Base-by-base conservation (phyloP, 2,329 filamentous ascomycete genomes). In the Colletotrichum somersetense region DNA sequence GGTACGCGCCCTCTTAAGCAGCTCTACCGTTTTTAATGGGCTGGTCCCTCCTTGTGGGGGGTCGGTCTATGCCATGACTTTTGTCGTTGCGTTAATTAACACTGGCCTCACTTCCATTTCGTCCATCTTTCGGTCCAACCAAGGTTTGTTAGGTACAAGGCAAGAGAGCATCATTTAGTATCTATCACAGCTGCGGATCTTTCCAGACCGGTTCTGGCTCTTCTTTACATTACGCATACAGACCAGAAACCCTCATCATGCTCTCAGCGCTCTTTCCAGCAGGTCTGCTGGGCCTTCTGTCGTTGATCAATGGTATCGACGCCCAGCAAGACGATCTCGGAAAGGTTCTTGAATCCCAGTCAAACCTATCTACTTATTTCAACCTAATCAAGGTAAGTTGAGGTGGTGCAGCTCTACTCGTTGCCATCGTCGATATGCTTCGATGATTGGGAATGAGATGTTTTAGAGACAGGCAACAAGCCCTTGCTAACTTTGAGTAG, bases 311-410 rank as follows among this genome's bases (percentile, higher is more conserved):
- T 38, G 52, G 73, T 7, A 70, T 44, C 42, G 73, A 75, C 5
- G 75, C 75, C 23, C 73, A 75, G 14, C 74, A 76, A 10, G 71
- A 74, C 1, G 83, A 85, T 72, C 74, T 87, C 57, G 83, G 82
- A 2, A 78, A 77, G 10, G 78, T 85, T 30, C 75, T 87, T 16
- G 76, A 79, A 7, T 77, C 76, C 5, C 79, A 85, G 61, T 78
- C 79, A 66, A 83, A 86, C 62, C 78, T 87, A 48, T 83, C 80
- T 11, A 86, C 80, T 2, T 86, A 83, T 74, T 83, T 84, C 73
- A 77, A 79, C 23, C 76, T 86, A 62, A 81, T 86, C 73, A 80
- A 84, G 79, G 84, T 84, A 76, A 40, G 75, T 16, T 3, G 2
- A 33, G 26, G 20, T 33, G 20, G 14, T 33, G 23, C 30, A 40